phyloP scores from a whole-genome alignment of 1,139 yeast genomes.

The Scheffersomyces quercinus region DNA sequence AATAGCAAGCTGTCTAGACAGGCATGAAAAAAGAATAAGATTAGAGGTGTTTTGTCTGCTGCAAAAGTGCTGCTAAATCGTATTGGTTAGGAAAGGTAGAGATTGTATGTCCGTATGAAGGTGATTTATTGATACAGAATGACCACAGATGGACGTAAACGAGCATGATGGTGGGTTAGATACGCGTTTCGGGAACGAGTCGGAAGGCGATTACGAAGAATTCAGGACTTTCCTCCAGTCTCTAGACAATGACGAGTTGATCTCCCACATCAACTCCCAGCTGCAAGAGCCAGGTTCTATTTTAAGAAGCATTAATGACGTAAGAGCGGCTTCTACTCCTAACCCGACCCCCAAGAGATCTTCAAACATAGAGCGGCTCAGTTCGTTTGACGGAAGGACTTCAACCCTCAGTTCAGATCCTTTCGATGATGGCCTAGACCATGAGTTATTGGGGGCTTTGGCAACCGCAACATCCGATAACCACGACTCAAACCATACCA shows the following conservation, averaged over 20 bases:
- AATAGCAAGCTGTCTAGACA: too few species aligned
- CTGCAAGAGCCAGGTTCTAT: slow-evolving; percentile 9
- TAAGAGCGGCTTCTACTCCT: slow-evolving; percentile 11
- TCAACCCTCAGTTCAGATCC: slow-evolving; percentile 32
- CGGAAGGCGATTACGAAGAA: not conserved
- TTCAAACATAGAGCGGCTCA: slow-evolving; percentile 6
- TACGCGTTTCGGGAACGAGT: not conserved
- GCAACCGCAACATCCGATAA: not conserved
- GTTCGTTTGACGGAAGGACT: slow-evolving; percentile 11
- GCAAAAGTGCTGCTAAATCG: too few species aligned
- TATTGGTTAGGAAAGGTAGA: too few species aligned
- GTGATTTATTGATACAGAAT: not conserved
- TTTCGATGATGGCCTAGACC: slow-evolving; percentile 44
- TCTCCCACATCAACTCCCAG: slow-evolving; percentile 37
- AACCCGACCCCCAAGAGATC: slow-evolving; percentile 8
- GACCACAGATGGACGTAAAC: not conserved
- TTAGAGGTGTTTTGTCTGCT: too few species aligned
- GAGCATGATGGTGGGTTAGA: not conserved
- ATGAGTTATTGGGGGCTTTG: slow-evolving; percentile 11
- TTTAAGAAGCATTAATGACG: slow-evolving; percentile 2
- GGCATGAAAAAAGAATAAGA: too few species aligned
- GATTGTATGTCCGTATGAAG: too few species aligned
- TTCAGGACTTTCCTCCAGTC: slow-evolving; percentile 30
- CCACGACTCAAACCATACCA: not conserved
- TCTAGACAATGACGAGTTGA: slow-evolving; percentile 41